A percentile compares a stretch with the other conserved stretches of the same genome.
Evolutionary conservation across 2,329 filamentous ascomycete species (phyloP).

Genomic region (Colletotrichum sp.): DNA sequence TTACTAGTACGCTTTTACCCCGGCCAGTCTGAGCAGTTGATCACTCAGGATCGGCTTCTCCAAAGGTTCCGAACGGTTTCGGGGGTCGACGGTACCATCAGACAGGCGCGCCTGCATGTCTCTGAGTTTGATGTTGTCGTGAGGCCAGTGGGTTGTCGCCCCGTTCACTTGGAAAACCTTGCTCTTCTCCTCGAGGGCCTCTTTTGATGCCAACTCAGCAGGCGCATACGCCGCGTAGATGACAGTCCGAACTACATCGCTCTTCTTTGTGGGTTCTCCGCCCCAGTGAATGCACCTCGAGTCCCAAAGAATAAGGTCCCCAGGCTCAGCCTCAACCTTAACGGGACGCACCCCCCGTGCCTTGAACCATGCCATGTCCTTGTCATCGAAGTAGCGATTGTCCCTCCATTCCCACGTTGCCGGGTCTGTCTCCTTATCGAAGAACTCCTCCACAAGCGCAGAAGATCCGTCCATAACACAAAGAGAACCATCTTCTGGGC

Average conservation of each 20-base stretch:
- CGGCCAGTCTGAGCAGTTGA: neutral
- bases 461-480: neutral
- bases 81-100: neutral
- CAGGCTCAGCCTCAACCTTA: neutral
- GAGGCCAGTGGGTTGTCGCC: neutral
- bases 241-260: neutral
- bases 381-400: neutral
- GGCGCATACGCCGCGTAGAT: neutral
- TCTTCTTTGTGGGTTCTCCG: neutral
- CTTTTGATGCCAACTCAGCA: neutral
- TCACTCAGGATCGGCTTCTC: neutral
- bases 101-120: neutral
- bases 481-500: neutral
- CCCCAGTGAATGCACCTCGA: neutral
- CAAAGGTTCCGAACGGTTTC: neutral
- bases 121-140: neutral
- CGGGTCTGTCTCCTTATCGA: neutral
- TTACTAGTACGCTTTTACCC: neutral
- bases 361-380: neutral
- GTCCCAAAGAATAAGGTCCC: neutral
- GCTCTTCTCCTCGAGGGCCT: neutral
- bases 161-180: neutral
- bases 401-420: neutral
- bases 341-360: neutral
- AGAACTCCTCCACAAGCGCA: neutral